Conservation (phyloP, 2,329 filamentous ascomycete genomes). For the Colletotrichum liaoningense region DNA sequence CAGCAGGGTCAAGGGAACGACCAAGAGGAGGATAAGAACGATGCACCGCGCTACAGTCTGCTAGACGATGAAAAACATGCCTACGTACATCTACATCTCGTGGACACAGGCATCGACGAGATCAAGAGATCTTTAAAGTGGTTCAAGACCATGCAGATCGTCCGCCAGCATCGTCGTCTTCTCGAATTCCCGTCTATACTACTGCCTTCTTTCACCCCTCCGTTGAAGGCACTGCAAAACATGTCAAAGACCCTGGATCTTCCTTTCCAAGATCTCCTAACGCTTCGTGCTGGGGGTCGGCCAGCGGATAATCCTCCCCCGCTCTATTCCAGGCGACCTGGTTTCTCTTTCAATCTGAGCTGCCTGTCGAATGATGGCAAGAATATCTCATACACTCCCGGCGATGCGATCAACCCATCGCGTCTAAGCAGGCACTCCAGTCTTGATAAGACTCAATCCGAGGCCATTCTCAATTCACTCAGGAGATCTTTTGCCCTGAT, state of each 20-base stretch:
- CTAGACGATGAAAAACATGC: constrained; percentile 44
- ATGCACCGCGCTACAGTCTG: constrained; percentile 40
- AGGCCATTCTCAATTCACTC: constrained; percentile 65
- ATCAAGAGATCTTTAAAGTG: constrained; percentile 43
- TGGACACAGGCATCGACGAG: constrained; percentile 39
- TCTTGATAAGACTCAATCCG: constrained; percentile 64
- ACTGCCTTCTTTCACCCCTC: constrained; percentile 67
- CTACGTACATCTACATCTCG: constrained; percentile 46
- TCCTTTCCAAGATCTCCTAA: constrained; percentile 62
- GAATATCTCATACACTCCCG: constrained; percentile 39
- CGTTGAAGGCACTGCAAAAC: constrained; percentile 64
- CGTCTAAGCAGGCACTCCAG: constrained; percentile 48
- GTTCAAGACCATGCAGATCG: constrained; percentile 39
- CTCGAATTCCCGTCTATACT: constrained; percentile 73
- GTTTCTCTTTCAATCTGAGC: constrained; percentile 61
- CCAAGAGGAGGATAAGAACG: not conserved
- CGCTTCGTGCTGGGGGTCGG: constrained; percentile 41
- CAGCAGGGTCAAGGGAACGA: not conserved
- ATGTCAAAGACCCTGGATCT: constrained; percentile 57
- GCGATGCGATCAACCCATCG: constrained; percentile 34
- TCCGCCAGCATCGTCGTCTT: constrained; percentile 46
- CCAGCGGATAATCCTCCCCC: constrained; percentile 51
- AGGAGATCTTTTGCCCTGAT: constrained; percentile 68
- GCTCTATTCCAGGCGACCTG: constrained; percentile 58
- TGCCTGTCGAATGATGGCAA: constrained; percentile 42